Percentiles rank a stretch among this genome's conserved stretches.
Conservation (phyloP, 257 asterid genomes). For the Solanum clarkiae region DNA sequence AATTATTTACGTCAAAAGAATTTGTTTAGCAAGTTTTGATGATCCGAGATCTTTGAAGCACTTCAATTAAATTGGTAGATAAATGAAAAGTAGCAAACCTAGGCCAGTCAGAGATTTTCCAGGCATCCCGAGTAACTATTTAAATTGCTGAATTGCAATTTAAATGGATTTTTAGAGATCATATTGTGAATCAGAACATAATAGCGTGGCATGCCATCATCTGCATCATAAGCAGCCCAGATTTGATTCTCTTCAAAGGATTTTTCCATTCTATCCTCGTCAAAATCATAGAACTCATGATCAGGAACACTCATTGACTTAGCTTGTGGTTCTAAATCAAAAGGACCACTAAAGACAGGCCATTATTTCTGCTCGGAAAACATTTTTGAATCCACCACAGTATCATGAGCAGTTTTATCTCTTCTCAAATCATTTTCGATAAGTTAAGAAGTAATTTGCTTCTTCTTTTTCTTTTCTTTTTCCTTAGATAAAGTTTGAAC, state of each 20-base stretch:
- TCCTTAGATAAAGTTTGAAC: slow-evolving; percentile 4
- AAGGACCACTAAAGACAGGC: slow-evolving; percentile 10
- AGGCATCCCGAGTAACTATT: too few species aligned
- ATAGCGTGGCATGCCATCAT: slow-evolving; percentile 71
- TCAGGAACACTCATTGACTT: slow-evolving; percentile 50
- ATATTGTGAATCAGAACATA: slow-evolving; percentile 38
- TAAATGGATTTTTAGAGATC: slow-evolving; percentile 32
- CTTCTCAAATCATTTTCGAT: neutral
- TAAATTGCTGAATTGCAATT: slow-evolving; percentile 32
- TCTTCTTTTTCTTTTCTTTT: slow-evolving; percentile 2
- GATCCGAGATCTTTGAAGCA: too few species aligned
- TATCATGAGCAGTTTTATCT: neutral
- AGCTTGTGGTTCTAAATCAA: slow-evolving; percentile 3
- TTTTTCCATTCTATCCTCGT: slow-evolving; percentile 34
- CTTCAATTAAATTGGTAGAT: too few species aligned
- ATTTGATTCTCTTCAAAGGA: slow-evolving; percentile 41
- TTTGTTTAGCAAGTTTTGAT: too few species aligned
- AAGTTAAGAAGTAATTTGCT: neutral
- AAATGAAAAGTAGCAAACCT: too few species aligned
- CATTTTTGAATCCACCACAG: neutral
- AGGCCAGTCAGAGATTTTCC: too few species aligned
- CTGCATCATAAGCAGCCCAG: slow-evolving; percentile 63
- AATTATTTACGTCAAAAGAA: too few species aligned
- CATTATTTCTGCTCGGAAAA: slow-evolving; percentile 1
- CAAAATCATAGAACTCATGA: slow-evolving; percentile 52